Evolutionary conservation across 2,329 filamentous ascomycete species (phyloP).

Genomic region (Cryoendolithus antarcticus): DNA sequence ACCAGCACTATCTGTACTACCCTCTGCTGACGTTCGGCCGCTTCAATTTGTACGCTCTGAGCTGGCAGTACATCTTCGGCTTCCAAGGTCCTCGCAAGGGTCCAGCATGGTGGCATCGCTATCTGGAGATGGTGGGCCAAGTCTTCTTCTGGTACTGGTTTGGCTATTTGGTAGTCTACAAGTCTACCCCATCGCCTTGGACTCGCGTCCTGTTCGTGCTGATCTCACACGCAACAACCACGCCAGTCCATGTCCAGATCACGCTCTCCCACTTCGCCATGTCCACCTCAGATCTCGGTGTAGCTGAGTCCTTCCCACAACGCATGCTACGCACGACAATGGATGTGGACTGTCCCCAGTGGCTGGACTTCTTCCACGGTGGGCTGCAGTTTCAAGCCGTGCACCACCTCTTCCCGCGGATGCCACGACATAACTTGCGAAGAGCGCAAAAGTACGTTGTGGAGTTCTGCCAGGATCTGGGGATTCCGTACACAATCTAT

Average conservation of each 20-base stretch:
- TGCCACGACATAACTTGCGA: conserved; percentile 57
- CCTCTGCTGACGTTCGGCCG: conserved; percentile 52
- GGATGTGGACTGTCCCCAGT: conserved; percentile 60
- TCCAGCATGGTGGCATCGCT: conserved; percentile 55
- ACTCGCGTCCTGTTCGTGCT: conserved; percentile 50
- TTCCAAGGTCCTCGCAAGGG: conserved; percentile 44
- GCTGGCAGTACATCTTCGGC: conserved; percentile 53
- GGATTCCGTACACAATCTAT: conserved; percentile 49
- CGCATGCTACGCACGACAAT: conserved; percentile 60
- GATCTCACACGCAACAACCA: conserved; percentile 51
- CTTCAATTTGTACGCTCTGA: conserved; percentile 60
- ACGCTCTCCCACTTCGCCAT: conserved; percentile 63
- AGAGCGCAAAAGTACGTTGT: conserved; percentile 46
- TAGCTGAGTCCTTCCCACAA: conserved; percentile 55
- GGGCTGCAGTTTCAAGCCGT: conserved; percentile 62
- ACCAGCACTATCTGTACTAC: conserved; percentile 58
- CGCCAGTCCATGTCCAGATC: conserved; percentile 60
- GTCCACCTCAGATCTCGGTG: conserved; percentile 52
- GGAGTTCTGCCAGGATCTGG: conserved; percentile 52
- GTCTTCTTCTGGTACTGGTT: conserved; percentile 55
- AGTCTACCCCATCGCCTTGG: conserved; percentile 44
- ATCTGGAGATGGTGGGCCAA: conserved; percentile 52
- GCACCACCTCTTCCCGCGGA: conserved; percentile 56
- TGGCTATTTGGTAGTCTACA: conserved; percentile 53
- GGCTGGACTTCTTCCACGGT: conserved; percentile 61